A percentile compares a stretch with the other conserved stretches of the same genome.
These are phyloP conservation scores for Hypholoma sublateritium DNA, from an alignment of 768 basidiomycete species.

Conservation along the genomic window DNA sequence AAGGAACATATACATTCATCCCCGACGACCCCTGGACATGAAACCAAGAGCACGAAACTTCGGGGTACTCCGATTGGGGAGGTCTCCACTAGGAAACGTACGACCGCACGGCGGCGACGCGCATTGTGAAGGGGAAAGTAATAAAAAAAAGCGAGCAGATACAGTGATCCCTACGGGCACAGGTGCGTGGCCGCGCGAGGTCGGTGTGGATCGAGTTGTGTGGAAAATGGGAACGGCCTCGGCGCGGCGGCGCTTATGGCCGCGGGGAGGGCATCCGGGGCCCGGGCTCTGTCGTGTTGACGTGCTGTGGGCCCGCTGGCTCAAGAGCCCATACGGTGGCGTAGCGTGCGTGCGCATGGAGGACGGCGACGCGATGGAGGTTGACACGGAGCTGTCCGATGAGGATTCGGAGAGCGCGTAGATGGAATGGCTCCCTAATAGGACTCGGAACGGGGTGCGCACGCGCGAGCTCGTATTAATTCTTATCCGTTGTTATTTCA, in stretches of 20 bases:
- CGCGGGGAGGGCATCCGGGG: slow-evolving; percentile 79
- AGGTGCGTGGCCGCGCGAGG: slow-evolving; percentile 78
- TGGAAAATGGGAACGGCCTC: slow-evolving; percentile 85
- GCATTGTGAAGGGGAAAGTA: slow-evolving; percentile 38
- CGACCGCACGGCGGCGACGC: slow-evolving; percentile 40
- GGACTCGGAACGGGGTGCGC: no score
- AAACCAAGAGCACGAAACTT: no score
- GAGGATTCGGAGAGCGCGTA: not conserved
- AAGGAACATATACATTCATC: slow-evolving; percentile 81
- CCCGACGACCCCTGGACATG: slow-evolving; percentile 47
- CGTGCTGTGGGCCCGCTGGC: slow-evolving; percentile 74
- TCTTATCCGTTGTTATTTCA: no score
- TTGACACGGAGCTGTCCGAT: slow-evolving; percentile 38
- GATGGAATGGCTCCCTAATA: no score
- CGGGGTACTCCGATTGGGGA: no score
- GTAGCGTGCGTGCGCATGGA: slow-evolving; percentile 65
- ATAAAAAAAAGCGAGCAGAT: slow-evolving; percentile 23
- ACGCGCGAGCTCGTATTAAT: no score
- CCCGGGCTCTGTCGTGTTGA: slow-evolving; percentile 89
- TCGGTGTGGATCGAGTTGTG: slow-evolving; percentile 71
- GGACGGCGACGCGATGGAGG: slow-evolving; percentile 42
- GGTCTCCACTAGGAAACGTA: slow-evolving; percentile 52
- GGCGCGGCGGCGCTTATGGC: slow-evolving; percentile 62
- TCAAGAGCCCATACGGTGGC: slow-evolving; percentile 63
- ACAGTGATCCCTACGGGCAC: slow-evolving; percentile 35